Base-by-base conservation (phyloP, 2,329 filamentous ascomycete genomes). In the Paecilomyces fulvus region DNA sequence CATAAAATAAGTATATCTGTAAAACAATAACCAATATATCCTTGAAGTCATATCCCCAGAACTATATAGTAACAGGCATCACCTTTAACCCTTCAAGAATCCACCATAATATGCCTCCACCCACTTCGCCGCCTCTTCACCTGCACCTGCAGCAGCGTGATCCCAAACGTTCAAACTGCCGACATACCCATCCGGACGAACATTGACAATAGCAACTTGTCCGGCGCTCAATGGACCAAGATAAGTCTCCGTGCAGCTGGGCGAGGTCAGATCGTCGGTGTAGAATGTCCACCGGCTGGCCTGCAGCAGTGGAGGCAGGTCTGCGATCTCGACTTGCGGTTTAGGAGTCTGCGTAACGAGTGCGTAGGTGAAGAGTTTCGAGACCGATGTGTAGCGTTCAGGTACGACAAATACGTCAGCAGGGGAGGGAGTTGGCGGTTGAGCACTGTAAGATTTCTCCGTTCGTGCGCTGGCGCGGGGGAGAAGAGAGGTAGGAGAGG, bases 121-220 rank as follows among this genome's bases (percentile, higher is more conserved):
- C 78, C 78, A 82, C 28, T 60, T 54, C 1, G 69, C 69, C 1
- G 76, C 77, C 21, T 66, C 59, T 10, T 58, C 46, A 0, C 69
- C 75, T 14, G 60, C 68, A 4, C 70, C 66, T 23, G 58, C 62
- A 21, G 60, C 66, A 0, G 64, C 66, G 21, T 63, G 59, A 11
- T 64, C 59, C 63, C 74, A 81, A 2, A 70, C 59, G 7, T 79
- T 75, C 23, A 88, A 71, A n/a, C 79, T 83, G 1, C 87, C 87
- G 3, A 90, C 82, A 67, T 90, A 90, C 10, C 87, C 87, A 69
- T 90, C 87, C 0, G 87, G 87, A 4, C 87, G 79, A 1, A 90
- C 84, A 63, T 87, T 85, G 46, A 86, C 76, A 46, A 90, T 80
- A 3, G 81, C 83, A 5, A 87, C 80, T 61, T 87, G 80, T 9